Percentiles rank a stretch among this genome's conserved stretches.
These are phyloP conservation scores for rapeseed (Brassica napus) DNA, from an alignment of 345 rosid species.

Conservation along the genomic window DNA sequence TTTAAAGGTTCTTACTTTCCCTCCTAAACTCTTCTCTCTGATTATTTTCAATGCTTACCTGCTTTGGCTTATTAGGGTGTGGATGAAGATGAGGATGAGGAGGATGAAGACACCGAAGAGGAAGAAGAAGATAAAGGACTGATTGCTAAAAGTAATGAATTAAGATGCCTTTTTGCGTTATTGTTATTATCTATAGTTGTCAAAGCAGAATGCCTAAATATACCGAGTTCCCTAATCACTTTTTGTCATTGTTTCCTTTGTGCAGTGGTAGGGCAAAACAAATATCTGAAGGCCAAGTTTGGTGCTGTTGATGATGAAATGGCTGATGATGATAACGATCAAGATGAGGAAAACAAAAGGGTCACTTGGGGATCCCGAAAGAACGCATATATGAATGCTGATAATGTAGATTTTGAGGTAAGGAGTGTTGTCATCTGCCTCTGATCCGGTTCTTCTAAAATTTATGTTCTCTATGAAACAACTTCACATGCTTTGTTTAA, in stretches of 20 bases:
- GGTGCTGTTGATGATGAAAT: conserved; percentile 77
- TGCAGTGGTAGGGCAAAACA: conserved; percentile 70
- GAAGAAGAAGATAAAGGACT: conserved; percentile 43
- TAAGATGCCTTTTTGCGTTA: conserved; percentile 29
- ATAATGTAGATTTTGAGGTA: conserved; percentile 64
- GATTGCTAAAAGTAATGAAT: conserved; percentile 66
- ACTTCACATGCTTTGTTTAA: neutral
- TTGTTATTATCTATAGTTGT: neutral
- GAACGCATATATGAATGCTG: conserved; percentile 50
- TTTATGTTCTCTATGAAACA: neutral
- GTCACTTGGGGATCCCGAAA: conserved; percentile 58
- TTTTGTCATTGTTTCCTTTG: neutral
- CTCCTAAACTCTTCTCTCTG: neutral
- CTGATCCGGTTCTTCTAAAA: neutral
- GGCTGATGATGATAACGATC: conserved; percentile 59
- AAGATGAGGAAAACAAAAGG: conserved; percentile 48
- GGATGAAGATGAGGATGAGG: conserved; percentile 45
- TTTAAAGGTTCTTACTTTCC: conserved; percentile 46
- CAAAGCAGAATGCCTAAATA: neutral
- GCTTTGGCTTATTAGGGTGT: conserved; percentile 26
- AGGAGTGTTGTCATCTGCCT: conserved; percentile 18
- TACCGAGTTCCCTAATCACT: neutral
- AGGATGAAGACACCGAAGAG: conserved; percentile 44
- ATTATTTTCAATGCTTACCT: neutral
- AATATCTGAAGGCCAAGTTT: conserved; percentile 53